Evolutionary conservation across 148 eudicot genomes (phyloP).

Genomic region (Pharnaceum exiguum): DNA sequence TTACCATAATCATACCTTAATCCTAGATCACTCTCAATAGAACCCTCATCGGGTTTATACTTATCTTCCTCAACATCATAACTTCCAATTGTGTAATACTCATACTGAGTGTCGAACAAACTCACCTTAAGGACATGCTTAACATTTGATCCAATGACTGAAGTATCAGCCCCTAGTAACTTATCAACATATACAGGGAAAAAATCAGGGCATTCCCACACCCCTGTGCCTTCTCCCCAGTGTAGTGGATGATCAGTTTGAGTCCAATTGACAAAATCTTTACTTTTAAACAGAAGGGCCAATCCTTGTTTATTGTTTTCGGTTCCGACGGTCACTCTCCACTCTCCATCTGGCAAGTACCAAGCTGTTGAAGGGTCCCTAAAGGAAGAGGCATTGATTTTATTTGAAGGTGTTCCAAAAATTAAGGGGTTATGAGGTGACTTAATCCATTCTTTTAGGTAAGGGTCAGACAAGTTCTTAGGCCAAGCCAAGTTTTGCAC

Average conservation of each 20-base stretch:
- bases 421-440: constrained; percentile 35
- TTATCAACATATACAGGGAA: constrained; percentile 28
- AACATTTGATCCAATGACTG: constrained; percentile 15
- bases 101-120: constrained; percentile 20
- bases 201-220: constrained; percentile 40
- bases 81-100: constrained; percentile 38
- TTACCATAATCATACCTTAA: constrained; percentile 52
- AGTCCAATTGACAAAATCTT: constrained; percentile 24
- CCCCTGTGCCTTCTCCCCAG: constrained; percentile 14
- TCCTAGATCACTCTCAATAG: constrained; percentile 17
- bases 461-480: constrained; percentile 42
- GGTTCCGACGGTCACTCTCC: constrained; percentile 20
- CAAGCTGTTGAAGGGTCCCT: constrained; percentile 51
- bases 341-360: constrained; percentile 25
- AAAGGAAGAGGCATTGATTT: constrained; percentile 12
- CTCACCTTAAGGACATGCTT: constrained; percentile 50
- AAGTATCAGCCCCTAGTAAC: constrained; percentile 27
- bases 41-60: constrained; percentile 31
- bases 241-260: constrained; percentile 12
- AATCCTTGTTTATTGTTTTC: background rate
- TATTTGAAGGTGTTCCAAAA: constrained; percentile 2
- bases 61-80: constrained; percentile 31
- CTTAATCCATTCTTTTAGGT: constrained; percentile 48
- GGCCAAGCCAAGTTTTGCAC: constrained; percentile 51
- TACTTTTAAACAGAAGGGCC: constrained; percentile 29